Conservation (phyloP, 495 filamentous ascomycete species). For the Lepidopterella palustris region DNA sequence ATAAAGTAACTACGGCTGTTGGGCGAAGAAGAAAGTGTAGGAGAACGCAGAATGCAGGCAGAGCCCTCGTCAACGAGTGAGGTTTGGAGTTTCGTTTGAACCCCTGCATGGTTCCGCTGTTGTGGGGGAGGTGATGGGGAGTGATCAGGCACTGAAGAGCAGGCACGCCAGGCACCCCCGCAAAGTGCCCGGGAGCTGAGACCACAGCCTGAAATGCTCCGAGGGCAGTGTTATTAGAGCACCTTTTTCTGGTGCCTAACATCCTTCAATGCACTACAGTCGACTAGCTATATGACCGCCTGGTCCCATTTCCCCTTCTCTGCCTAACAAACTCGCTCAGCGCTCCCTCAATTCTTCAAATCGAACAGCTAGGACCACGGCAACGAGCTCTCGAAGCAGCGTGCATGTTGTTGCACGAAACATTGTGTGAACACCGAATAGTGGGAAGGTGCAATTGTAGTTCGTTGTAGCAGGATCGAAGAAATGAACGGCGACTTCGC, state of each 20-base stretch:
- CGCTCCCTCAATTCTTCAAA: not conserved
- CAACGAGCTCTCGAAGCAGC: not conserved
- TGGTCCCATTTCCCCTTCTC: not conserved
- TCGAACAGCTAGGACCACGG: not conserved
- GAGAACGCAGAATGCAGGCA: not conserved
- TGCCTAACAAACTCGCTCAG: not conserved
- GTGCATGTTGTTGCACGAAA: not conserved
- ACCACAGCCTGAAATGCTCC: not conserved
- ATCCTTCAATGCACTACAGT: slow-evolving; percentile 16
- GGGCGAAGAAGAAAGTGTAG: not conserved
- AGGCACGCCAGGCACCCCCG: not conserved
- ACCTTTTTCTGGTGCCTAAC: slow-evolving; percentile 22
- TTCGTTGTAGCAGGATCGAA: not conserved
- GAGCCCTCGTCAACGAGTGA: not conserved
- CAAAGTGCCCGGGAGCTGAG: not conserved
- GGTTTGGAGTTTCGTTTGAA: not conserved
- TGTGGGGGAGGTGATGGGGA: not conserved
- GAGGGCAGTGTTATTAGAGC: slow-evolving; percentile 5
- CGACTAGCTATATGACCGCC: slow-evolving; percentile 19
- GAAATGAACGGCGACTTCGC: not conserved
- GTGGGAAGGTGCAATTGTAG: slow-evolving; percentile 1
- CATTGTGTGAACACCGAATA: not conserved
- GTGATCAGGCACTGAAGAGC: no score
- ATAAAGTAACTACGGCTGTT: not conserved
- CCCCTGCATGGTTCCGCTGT: not conserved